Conservation (phyloP, 108 stramenopile genomes). For the Cyclostephanos invisitatus region DNA sequence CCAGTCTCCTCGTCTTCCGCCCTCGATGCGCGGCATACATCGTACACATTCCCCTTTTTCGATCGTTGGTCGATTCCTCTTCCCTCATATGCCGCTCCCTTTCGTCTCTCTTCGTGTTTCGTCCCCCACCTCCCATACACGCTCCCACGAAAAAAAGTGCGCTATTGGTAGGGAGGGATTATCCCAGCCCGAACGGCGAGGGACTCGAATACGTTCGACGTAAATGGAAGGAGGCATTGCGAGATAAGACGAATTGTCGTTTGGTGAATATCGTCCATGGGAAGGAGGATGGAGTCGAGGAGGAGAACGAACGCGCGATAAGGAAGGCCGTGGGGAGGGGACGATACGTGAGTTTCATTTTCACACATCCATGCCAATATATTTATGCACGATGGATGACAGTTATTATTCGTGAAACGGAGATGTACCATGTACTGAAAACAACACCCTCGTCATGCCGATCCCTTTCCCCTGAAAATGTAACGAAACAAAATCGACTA, state of each 20-base stretch:
- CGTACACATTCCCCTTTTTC: no score
- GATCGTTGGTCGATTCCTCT: no score
- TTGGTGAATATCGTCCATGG: background rate
- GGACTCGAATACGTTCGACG: constrained; percentile 83
- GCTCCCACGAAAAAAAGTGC: constrained; percentile 41
- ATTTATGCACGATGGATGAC: no score
- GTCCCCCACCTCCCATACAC: background rate
- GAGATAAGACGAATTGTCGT: constrained; percentile 57
- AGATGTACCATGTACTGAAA: no score
- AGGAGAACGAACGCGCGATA: constrained; percentile 85
- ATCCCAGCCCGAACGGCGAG: constrained; percentile 62
- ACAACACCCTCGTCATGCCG: no score
- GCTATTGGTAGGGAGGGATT: constrained; percentile 82
- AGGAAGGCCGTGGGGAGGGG: constrained; percentile 86
- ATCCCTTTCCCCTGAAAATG: no score
- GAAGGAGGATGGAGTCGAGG: no score
- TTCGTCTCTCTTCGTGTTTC: background rate
- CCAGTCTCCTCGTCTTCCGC: no score
- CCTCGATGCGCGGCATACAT: no score
- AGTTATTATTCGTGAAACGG: no score
- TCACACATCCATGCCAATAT: no score
- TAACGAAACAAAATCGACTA: background rate
- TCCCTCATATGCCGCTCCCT: no score
- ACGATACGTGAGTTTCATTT: constrained; percentile 65
- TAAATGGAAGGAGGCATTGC: constrained; percentile 85